A percentile compares a stretch with the other conserved stretches of the same genome.
These are phyloP conservation scores for Entelexis sorbosivorans DNA, from an alignment of 1,139 yeast genomes.

Conservation along the genomic window DNA sequence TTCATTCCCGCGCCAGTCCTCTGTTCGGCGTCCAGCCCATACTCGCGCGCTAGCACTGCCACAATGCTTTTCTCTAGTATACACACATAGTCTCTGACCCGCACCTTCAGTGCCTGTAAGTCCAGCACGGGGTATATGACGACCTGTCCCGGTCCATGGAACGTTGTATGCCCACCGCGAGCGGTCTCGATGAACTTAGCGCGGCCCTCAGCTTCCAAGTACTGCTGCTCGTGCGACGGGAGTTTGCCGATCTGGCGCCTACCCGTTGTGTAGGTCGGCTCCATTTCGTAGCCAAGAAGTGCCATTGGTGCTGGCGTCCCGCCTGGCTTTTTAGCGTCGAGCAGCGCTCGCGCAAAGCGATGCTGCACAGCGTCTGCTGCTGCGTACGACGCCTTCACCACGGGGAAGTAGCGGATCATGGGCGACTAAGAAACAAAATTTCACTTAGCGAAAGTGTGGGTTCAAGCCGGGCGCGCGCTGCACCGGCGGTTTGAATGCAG, in stretches of 20 bases:
- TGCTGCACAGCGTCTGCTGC: constrained; percentile 57
- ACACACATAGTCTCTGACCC: constrained; percentile 67
- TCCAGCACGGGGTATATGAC: constrained; percentile 79
- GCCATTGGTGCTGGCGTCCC: constrained; percentile 13
- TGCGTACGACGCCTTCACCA: constrained; percentile 32
- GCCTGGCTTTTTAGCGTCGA: constrained; percentile 43
- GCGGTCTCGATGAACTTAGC: constrained; percentile 60
- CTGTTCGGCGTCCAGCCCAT: constrained; percentile 39
- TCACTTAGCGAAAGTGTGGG: not conserved
- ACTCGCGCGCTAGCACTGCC: constrained; percentile 36
- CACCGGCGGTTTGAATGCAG: constrained; percentile 11
- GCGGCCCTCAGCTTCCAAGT: constrained; percentile 4
- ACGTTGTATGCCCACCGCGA: constrained; percentile 95
- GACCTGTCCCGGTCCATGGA: constrained; percentile 92
- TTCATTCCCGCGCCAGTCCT: constrained; percentile 48
- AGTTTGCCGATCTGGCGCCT: constrained; percentile 52
- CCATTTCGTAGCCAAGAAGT: constrained; percentile 66
- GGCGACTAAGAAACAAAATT: constrained; percentile 5
- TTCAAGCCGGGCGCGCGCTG: not conserved
- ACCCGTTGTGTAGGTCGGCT: constrained; percentile 83
- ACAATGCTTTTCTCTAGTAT: constrained; percentile 57
- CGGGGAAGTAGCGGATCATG: constrained; percentile 18
- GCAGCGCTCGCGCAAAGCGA: constrained; percentile 46
- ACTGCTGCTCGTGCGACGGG: constrained; percentile 30
- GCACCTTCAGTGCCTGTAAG: constrained; percentile 47